These are phyloP conservation scores for Periconia sp. DNA, from an alignment of 2,329 filamentous ascomycete genomes.

Conservation along the genomic window DNA sequence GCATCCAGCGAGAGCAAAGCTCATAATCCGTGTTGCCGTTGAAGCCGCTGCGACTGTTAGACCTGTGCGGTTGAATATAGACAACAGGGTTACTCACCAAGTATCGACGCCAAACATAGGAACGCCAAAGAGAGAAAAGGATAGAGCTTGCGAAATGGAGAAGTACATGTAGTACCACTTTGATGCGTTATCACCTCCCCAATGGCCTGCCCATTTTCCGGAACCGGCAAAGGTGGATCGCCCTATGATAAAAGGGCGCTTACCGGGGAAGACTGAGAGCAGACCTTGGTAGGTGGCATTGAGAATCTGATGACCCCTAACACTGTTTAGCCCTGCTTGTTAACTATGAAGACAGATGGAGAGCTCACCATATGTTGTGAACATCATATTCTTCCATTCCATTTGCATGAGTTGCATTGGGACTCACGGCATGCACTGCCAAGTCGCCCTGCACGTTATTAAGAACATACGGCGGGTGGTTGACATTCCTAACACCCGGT, in stretches of 20 bases:
- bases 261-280: constrained; percentile 65
- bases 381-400: constrained; percentile 80
- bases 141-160: constrained; percentile 78
- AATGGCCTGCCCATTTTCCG: constrained; percentile 79
- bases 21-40: constrained; percentile 70
- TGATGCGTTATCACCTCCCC: constrained; percentile 75
- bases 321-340: too few species aligned
- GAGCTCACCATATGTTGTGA: constrained; percentile 69
- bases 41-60: constrained; percentile 60
- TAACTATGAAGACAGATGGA: too few species aligned
- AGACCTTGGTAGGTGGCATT: constrained; percentile 79
- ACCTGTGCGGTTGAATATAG: background rate
- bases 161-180: constrained; percentile 77
- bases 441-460: constrained; percentile 76
- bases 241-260: constrained; percentile 83
- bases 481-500: constrained; percentile 68
- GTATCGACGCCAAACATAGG: constrained; percentile 71
- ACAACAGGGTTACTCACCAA: constrained; percentile 49
- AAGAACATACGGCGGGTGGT: constrained; percentile 78
- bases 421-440: constrained; percentile 73
- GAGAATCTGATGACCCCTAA: constrained; percentile 70
- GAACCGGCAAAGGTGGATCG: constrained; percentile 81
- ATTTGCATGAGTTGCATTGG: constrained; percentile 78
- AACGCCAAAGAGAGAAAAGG: constrained; percentile 75
- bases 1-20: constrained; percentile 77